phyloP scores from a whole-genome alignment of 495 filamentous ascomycete genomes.

The Aspergillus homomorphus region DNA sequence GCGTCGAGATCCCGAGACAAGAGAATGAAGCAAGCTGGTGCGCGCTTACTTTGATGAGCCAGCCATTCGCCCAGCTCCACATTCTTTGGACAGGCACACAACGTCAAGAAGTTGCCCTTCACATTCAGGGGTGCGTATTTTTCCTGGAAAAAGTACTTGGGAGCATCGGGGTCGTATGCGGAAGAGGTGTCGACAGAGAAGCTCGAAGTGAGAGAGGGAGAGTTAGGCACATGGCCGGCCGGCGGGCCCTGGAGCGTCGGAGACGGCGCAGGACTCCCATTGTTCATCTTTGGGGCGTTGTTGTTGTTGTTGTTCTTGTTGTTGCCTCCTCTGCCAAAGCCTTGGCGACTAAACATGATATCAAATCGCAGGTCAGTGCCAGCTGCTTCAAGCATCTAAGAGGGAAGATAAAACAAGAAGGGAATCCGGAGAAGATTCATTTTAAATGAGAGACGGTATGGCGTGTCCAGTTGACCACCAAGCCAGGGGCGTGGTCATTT shows the following conservation, averaged over 20 bases:
- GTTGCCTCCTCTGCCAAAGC: slow-evolving; percentile 50
- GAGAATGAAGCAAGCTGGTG: neutral
- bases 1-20: slow-evolving; percentile 4
- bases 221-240: slow-evolving; percentile 52
- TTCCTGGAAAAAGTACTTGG: slow-evolving; percentile 72
- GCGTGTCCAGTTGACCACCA: neutral
- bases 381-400: slow-evolving; percentile 47
- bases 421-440: neutral
- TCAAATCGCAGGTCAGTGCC: slow-evolving; percentile 25
- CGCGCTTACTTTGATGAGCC: slow-evolving; percentile 78
- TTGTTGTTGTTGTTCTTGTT: slow-evolving; percentile 50
- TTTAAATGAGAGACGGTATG: neutral
- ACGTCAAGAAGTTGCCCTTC: slow-evolving; percentile 93
- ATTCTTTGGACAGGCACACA: slow-evolving; percentile 83
- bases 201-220: slow-evolving; percentile 53
- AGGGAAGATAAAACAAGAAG: slow-evolving; percentile 4
- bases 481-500: slow-evolving; percentile 2
- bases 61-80: slow-evolving; percentile 92
- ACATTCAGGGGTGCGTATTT: slow-evolving; percentile 82
- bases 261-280: slow-evolving; percentile 46
- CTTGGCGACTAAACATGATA: slow-evolving; percentile 42
- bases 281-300: slow-evolving; percentile 45
- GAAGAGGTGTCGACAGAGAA: slow-evolving; percentile 48
- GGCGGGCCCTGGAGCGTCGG: slow-evolving; percentile 48
- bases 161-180: slow-evolving; percentile 53